phyloP scores from a whole-genome alignment of 2,329 filamentous ascomycete genomes.

The Coleophoma crateriformis region DNA sequence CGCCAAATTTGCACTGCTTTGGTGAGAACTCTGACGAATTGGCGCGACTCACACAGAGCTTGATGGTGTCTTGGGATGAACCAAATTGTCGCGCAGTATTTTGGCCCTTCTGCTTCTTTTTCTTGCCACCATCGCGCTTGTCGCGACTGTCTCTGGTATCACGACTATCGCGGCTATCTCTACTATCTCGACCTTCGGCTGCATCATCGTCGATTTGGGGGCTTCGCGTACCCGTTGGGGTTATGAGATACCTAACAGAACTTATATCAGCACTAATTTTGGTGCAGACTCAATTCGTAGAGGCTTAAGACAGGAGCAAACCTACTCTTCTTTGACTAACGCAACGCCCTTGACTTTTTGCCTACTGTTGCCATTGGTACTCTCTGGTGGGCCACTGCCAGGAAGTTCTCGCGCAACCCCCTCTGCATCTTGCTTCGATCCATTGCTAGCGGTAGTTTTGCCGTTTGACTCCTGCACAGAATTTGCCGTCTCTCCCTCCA shows the following conservation, averaged over 20 bases:
- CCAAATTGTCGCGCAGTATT: conserved; percentile 82
- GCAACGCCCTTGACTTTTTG: conserved; percentile 21
- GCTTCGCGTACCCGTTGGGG: conserved; percentile 6
- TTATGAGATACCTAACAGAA: conserved; percentile 21
- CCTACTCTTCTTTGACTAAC: conserved; percentile 25
- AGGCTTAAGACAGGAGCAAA: not conserved
- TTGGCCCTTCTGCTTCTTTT: conserved; percentile 65
- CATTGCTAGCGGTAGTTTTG: not conserved
- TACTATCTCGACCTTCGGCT: conserved; percentile 39
- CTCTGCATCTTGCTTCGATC: not conserved
- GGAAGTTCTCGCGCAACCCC: not conserved
- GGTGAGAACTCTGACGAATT: conserved; percentile 78
- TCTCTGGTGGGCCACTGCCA: not conserved
- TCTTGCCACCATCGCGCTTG: conserved; percentile 34
- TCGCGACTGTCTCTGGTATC: conserved; percentile 5
- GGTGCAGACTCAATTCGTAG: no score
- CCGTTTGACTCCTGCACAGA: not conserved
- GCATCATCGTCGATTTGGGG: conserved; percentile 45
- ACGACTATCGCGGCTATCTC: conserved; percentile 23
- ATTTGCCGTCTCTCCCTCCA: not conserved
- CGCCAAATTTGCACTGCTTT: conserved; percentile 68
- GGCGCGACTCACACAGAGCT: conserved; percentile 70
- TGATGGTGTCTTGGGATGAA: conserved; percentile 68
- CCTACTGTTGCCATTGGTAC: not conserved
- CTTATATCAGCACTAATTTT: not conserved